These are phyloP conservation scores for Backusella macrospora DNA, from an alignment of 192 early-diverging fungal genomes.

Conservation along the genomic window DNA sequence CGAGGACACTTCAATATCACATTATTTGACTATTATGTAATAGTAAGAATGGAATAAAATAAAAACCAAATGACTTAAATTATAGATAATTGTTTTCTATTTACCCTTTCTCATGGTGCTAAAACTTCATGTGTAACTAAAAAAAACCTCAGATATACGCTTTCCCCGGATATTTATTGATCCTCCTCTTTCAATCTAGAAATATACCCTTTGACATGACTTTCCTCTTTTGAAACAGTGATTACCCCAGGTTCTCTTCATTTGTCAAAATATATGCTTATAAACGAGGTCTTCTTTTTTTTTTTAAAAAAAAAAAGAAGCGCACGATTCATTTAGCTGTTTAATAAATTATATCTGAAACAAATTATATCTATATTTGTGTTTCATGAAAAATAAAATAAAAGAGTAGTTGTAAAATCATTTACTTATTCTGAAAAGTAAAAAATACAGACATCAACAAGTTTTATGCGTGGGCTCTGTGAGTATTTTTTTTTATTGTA, in stretches of 20 bases:
- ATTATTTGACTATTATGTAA: conserved; percentile 13
- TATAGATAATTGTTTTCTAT: background rate
- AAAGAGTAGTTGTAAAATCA: background rate
- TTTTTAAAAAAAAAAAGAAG: too few species aligned
- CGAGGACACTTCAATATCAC: background rate
- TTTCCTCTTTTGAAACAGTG: background rate
- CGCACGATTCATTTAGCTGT: background rate
- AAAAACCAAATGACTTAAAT: conserved; percentile 4
- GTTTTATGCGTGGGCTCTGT: background rate
- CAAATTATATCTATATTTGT: background rate
- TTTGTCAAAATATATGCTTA: background rate
- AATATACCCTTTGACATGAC: background rate
- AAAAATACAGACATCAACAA: background rate
- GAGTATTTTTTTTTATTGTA: background rate
- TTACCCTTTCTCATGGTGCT: background rate
- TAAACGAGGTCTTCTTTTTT: background rate
- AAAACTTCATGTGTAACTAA: background rate
- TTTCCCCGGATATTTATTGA: background rate
- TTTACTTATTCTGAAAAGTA: background rate
- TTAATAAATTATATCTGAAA: background rate
- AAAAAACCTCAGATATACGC: conserved; percentile 1
- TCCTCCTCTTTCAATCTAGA: background rate
- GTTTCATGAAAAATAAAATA: background rate
- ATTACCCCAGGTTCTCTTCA: background rate
- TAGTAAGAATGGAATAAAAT: background rate